These are phyloP conservation scores for Aspergillus hortae DNA, from an alignment of 2,329 filamentous ascomycete species.

Conservation along the genomic window DNA sequence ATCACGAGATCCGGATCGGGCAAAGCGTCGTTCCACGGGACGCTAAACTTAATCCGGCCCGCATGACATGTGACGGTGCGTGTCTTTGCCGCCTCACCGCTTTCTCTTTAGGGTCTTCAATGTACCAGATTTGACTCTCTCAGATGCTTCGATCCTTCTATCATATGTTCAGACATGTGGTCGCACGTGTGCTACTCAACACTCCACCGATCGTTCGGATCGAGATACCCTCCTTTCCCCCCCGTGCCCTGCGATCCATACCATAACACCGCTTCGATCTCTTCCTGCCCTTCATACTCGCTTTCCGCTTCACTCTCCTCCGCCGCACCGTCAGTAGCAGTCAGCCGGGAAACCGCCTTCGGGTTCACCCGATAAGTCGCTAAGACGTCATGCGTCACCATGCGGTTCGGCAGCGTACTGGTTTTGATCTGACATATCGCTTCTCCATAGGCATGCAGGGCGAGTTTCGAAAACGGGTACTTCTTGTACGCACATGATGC, in stretches of 20 bases:
- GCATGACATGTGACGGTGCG: not conserved
- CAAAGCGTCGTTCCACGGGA: not conserved
- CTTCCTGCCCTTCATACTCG: slow-evolving; percentile 29
- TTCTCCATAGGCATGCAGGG: slow-evolving; percentile 32
- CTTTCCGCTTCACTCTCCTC: slow-evolving; percentile 12
- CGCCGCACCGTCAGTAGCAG: slow-evolving; percentile 16
- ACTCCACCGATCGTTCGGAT: slow-evolving; percentile 21
- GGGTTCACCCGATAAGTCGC: slow-evolving; percentile 31
- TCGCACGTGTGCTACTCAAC: slow-evolving; percentile 18
- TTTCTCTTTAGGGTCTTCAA: not conserved
- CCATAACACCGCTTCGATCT: slow-evolving; percentile 24
- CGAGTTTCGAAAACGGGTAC: slow-evolving; percentile 19
- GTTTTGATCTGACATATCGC: slow-evolving; percentile 32
- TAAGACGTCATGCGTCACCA: slow-evolving; percentile 25
- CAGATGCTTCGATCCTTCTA: not conserved
- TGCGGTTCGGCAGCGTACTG: slow-evolving; percentile 19
- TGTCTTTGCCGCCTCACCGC: not conserved
- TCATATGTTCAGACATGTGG: slow-evolving; percentile 5
- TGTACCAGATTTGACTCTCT: too few species aligned
- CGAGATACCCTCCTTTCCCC: slow-evolving; percentile 14
- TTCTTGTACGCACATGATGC: slow-evolving; percentile 37
- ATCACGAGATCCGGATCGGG: not conserved
- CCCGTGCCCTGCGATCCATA: slow-evolving; percentile 10
- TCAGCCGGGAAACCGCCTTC: slow-evolving; percentile 26
- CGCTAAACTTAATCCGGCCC: not conserved